Conservation (phyloP, 2,329 filamentous ascomycete species). For the Xylariales sp. region DNA sequence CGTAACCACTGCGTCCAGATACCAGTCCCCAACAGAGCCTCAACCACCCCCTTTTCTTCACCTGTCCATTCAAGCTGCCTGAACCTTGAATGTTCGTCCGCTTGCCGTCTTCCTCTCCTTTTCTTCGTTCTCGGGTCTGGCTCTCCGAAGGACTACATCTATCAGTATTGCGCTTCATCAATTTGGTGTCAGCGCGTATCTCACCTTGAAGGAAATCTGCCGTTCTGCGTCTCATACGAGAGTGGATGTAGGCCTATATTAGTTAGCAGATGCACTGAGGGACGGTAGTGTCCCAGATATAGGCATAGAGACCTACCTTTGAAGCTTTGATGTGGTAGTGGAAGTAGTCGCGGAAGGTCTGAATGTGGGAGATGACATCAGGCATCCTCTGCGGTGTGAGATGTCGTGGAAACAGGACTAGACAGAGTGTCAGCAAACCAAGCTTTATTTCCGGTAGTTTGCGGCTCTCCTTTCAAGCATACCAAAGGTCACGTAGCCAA, state of each 20-base stretch:
- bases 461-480: constrained; percentile 23
- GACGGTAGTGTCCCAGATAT: background rate
- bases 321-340: constrained; percentile 99
- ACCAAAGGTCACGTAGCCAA: constrained; percentile 99
- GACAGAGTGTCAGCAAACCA: too few relatives aligned
- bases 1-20: too few relatives aligned
- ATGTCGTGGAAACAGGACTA: constrained; percentile 94
- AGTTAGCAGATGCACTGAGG: background rate
- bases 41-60: too few relatives aligned
- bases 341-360: constrained; percentile 99
- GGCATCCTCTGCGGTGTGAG: constrained; percentile 84
- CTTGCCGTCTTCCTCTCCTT: constrained; percentile 98
- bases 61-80: background rate
- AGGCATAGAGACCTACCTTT: constrained; percentile 51
- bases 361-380: constrained; percentile 97
- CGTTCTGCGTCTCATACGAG: constrained; percentile 93
- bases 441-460: too few relatives aligned
- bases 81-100: constrained; percentile 74
- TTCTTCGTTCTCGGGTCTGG: constrained; percentile 91
- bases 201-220: constrained; percentile 96
- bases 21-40: too few relatives aligned
- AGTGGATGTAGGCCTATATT: constrained; percentile 85
- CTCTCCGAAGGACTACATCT: constrained; percentile 79
- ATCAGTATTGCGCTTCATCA: too few relatives aligned
- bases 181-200: constrained; percentile 40